Base-by-base conservation (phyloP, 2,329 filamentous ascomycete species). In the Monascus ruber region DNA sequence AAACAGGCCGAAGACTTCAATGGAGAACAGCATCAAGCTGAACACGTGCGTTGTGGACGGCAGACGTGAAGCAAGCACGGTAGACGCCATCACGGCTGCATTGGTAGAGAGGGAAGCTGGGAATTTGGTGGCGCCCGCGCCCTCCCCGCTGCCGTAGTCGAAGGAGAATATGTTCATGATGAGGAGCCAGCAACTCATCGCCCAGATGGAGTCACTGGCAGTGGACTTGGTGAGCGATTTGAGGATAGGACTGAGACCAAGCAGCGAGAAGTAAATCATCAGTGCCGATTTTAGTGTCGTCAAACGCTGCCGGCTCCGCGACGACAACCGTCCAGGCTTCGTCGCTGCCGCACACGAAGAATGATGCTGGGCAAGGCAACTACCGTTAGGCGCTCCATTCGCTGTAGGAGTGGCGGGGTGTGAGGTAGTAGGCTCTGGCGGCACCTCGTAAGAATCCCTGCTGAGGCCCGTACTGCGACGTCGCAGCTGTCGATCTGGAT, bases 161-260 rank as follows among this genome's bases (percentile, higher is more conserved):
- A 95, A 96, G 60, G 93, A 95, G 64, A 94, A 93, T 45, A 96
- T 86, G 61, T 98, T 98, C 64, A 95, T 89, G 53, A 84, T 77
- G 46, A 98, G 77, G 34, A 98, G 73, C 79, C 87, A 91, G 55
- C 85, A 88, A 37, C 85, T 91, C 70, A 98, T 83, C 42, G 91
- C 86, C 91, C 91, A 98, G 58, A 98, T 98, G 33, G 83, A 91
- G 70, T 98, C 91, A 40, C 78, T 83, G 5, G 85, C 89, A 4
- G 89, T 96, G 4, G 88, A 95, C 37, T 76, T 77, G 1, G 91
- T 98, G n/a, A 98, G 75, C 1, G 88, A 95, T 62, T 95, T 95
- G 45, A 98, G 77, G 47, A 98, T 96, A 0, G 91, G 91, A 33
- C 85, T 94, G 4, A 98, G 74, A 7, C 89, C 91, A 3, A 96